phyloP scores from a whole-genome alignment of 257 asterid species.

The Petrea volubilis region DNA sequence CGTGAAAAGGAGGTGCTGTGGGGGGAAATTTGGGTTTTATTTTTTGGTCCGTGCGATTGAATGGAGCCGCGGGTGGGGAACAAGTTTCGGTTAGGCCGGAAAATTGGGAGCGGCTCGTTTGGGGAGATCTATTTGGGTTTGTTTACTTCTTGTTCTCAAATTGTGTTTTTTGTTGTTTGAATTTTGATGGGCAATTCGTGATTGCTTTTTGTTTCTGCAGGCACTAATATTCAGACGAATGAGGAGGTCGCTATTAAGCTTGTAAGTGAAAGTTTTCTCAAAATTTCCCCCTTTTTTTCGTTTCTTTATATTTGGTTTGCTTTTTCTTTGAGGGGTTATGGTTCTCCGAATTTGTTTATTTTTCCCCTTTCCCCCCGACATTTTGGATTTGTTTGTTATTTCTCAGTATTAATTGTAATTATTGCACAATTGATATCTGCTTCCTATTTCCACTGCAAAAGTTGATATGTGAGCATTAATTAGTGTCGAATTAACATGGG shows the following conservation, averaged over 20 bases:
- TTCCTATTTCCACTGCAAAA: not conserved
- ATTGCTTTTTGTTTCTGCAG: constrained; percentile 32
- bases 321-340: not conserved
- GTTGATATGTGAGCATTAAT: not conserved
- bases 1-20: not conserved
- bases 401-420: constrained; percentile 2
- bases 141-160: not conserved
- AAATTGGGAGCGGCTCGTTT: constrained; percentile 74
- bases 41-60: constrained; percentile 24
- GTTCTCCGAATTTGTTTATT: not conserved
- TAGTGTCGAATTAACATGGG: not conserved
- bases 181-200: not conserved
- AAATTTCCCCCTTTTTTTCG: not conserved
- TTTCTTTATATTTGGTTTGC: not conserved
- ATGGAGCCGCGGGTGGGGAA: constrained; percentile 80
- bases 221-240: constrained; percentile 68
- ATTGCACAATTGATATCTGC: constrained; percentile 11
- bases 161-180: constrained; percentile 11
- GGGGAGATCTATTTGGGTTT: constrained; percentile 66
- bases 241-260: constrained; percentile 78
- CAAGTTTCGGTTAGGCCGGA: constrained; percentile 61
- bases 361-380: not conserved
- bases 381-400: not conserved
- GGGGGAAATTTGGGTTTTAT: constrained; percentile 8
- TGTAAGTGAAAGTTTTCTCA: constrained; percentile 24